Evolutionary conservation across 2,329 filamentous ascomycete genomes (phyloP).

Genomic region (Pseudocercospora fuligena): DNA sequence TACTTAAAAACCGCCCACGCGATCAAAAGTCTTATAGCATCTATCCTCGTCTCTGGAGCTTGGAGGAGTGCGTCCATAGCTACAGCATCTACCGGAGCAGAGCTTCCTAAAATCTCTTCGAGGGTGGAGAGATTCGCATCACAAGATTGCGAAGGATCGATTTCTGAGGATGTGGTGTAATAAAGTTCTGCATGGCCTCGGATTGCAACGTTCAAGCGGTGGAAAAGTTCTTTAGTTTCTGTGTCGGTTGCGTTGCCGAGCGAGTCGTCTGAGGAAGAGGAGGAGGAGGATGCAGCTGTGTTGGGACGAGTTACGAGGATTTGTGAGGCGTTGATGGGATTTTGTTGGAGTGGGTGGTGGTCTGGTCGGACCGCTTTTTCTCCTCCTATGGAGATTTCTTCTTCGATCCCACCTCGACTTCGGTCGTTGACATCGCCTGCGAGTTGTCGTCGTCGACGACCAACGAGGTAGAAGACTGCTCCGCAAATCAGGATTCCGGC

Average conservation of each 20-base stretch:
- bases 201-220: constrained; percentile 16
- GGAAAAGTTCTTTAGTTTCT: constrained; percentile 15
- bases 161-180: constrained; percentile 11
- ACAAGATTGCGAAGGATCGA: background rate
- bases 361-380: constrained; percentile 1
- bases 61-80: constrained; percentile 20
- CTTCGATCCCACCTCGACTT: background rate
- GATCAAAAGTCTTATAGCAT: constrained; percentile 22
- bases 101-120: constrained; percentile 10
- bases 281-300: background rate
- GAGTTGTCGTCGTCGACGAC: constrained; percentile 5
- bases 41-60: constrained; percentile 17
- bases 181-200: constrained; percentile 16
- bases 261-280: constrained; percentile 3
- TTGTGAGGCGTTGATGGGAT: background rate
- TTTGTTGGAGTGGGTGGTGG: background rate
- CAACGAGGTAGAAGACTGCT: constrained; percentile 13
- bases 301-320: background rate
- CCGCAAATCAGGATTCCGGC: constrained; percentile 13
- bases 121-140: constrained; percentile 17
- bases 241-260: constrained; percentile 12
- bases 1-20: constrained; percentile 26
- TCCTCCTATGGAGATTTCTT: constrained; percentile 2
- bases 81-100: constrained; percentile 15
- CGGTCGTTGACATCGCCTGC: background rate